Evolutionary conservation across 345 rosid species (phyloP), one percentile per base, ranked within the genome.

Genomic region (Laguncularia racemosa): DNA sequence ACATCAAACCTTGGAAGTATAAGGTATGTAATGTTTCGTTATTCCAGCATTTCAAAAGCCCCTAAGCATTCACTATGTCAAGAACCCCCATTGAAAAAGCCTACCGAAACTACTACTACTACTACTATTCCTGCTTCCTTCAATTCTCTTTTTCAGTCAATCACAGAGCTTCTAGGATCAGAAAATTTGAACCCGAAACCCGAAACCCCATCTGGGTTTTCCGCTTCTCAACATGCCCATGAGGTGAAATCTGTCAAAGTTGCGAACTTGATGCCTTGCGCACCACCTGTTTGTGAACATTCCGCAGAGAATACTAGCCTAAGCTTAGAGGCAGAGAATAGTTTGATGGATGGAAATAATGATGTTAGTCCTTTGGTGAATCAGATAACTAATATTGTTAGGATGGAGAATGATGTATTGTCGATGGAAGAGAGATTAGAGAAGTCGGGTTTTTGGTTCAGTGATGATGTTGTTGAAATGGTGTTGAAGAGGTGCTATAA

Each of bases 401-500:
- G 86, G 20, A 79, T 46, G 14, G 75, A 71, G 73, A 67, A 74
- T 2, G 69, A 38, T 7, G 33, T 20, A 14, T 56, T 67, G 64
- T 66, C 82, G 16, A 80, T 87, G 96, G 93, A 85, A 71, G 83
- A 83, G 52, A 73, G 68, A 67, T 67, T 91, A 45, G 84, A 75
- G 61, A 74, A 72, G 5, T 45, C 71, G 21, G 75, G 72, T 55
- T 59, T 71, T 60, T 71, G 16, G 50, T 75, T 80, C 64, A 84
- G 82, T 10, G 67, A 79, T 4, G 81, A 77, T 44, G 64, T 80
- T 38, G 96, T 87, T 14, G 97, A 82, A 44, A 87, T 75, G 48
- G 97, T 91, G 14, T 71, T 91, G 52, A 83, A 87, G 56, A 73
- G 91, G 63, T 87, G 95, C 76, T 83, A 78, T 43, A 80, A 85